Evolutionary conservation across 1,139 yeast genomes (phyloP).

Genomic region (Yamadazyma membranifaciens): DNA sequence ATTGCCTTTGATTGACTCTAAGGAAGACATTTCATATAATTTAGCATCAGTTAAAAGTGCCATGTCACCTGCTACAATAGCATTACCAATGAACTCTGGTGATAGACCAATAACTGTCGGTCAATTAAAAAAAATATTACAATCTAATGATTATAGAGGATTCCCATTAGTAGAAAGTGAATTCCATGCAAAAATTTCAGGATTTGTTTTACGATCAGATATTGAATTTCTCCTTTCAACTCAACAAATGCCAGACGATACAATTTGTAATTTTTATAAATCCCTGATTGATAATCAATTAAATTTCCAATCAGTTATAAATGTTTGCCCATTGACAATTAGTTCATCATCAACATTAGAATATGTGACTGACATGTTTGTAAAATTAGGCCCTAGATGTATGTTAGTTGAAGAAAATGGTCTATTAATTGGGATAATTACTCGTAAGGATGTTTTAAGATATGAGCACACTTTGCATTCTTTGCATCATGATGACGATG

Average conservation of each 20-base stretch:
- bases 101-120: constrained; percentile 25
- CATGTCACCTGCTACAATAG: constrained; percentile 58
- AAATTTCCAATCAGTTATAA: constrained; percentile 37
- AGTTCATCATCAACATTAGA: constrained; percentile 57
- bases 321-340: constrained; percentile 64
- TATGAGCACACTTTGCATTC: constrained; percentile 43
- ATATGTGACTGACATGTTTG: constrained; percentile 65
- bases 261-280: constrained; percentile 20
- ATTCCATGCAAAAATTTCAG: constrained; percentile 30
- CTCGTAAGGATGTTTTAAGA: constrained; percentile 65
- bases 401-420: constrained; percentile 64
- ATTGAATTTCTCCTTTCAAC: constrained; percentile 23
- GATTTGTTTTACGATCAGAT: constrained; percentile 37
- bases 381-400: constrained; percentile 76
- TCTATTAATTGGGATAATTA: constrained; percentile 55
- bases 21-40: constrained; percentile 51
- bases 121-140: constrained; percentile 37
- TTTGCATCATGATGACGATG: constrained; percentile 14
- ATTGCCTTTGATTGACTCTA: constrained; percentile 76
- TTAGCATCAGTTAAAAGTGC: constrained; percentile 61
- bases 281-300: background rate
- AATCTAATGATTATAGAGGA: constrained; percentile 44
- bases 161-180: constrained; percentile 52
- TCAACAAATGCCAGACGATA: constrained; percentile 16
- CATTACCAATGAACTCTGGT: constrained; percentile 40